Evolutionary conservation across 2,329 filamentous ascomycete genomes (phyloP).

Genomic region (Phaeosphaeria sp.): DNA sequence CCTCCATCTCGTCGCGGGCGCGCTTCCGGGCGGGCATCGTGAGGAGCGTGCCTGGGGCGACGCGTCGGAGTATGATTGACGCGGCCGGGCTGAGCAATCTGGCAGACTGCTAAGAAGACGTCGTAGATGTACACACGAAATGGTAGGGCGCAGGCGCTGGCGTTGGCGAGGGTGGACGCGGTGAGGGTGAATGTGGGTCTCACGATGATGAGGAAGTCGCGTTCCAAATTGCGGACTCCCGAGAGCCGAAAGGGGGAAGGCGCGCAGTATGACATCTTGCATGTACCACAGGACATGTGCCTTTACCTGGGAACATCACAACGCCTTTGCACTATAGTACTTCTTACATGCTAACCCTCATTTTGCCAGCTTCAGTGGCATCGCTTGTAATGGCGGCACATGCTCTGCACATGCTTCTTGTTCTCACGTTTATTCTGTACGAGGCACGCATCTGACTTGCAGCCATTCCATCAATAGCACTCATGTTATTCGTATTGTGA

Average conservation of each 20-base stretch:
- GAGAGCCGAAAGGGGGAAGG: slow-evolving; percentile 6
- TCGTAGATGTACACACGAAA: not conserved
- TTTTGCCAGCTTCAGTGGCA: not conserved
- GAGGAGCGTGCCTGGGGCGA: slow-evolving; percentile 38
- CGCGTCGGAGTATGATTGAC: slow-evolving; percentile 31
- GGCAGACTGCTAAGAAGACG: not conserved
- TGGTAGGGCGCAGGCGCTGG: not conserved
- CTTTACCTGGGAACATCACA: not conserved
- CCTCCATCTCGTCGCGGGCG: slow-evolving; percentile 60
- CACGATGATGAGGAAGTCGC: slow-evolving; percentile 6
- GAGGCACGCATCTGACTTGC: not conserved
- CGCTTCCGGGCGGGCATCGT: slow-evolving; percentile 49
- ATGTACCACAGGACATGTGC: not conserved
- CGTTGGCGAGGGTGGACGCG: slow-evolving; percentile 3
- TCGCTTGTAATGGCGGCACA: not conserved
- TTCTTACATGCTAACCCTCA: not conserved
- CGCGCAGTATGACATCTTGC: not conserved
- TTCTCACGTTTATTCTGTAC: not conserved
- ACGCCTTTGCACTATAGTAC: not conserved
- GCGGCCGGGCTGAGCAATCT: not conserved
- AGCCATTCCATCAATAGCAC: not conserved
- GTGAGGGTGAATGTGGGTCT: slow-evolving; percentile 6
- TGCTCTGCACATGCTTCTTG: not conserved
- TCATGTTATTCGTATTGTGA: not conserved
- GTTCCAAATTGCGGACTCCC: slow-evolving; percentile 8